Conservation (phyloP, 495 filamentous ascomycete genomes). For the Letharia columbiana region DNA sequence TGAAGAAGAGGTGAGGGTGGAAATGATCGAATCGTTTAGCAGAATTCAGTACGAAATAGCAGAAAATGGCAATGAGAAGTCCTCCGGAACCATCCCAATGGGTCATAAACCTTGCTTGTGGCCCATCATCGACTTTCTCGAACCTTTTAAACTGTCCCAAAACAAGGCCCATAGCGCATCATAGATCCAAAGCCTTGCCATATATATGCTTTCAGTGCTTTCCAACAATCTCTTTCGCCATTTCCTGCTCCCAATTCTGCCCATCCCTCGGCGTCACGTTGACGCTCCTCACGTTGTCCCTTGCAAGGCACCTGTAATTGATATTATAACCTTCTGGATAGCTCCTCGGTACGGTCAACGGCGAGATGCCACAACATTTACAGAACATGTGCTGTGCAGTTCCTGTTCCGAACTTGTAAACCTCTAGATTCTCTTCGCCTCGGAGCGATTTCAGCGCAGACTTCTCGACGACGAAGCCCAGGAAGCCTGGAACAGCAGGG, state of each 20-base stretch:
- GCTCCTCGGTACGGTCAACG: slow-evolving; percentile 16
- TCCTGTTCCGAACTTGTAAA: slow-evolving; percentile 17
- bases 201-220: not conserved
- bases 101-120: not conserved
- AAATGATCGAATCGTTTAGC: not conserved
- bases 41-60: not conserved
- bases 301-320: slow-evolving; percentile 13
- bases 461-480: slow-evolving; percentile 10
- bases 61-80: not conserved
- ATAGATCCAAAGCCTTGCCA: not conserved
- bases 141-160: not conserved
- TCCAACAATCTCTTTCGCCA: not conserved
- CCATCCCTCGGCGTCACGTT: slow-evolving; percentile 13
- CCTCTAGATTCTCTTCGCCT: slow-evolving; percentile 6
- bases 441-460: slow-evolving; percentile 7
- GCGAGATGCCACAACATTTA: slow-evolving; percentile 17
- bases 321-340: slow-evolving; percentile 13
- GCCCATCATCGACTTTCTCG: too few relatives aligned
- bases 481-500: slow-evolving; percentile 7
- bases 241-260: slow-evolving; percentile 18
- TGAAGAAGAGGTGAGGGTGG: not conserved
- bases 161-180: not conserved
- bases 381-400: slow-evolving; percentile 20
- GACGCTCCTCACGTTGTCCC: not conserved
- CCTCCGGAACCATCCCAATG: not conserved